Base-by-base conservation (phyloP, 345 rosid species). In the Lumnitzera littorea region DNA sequence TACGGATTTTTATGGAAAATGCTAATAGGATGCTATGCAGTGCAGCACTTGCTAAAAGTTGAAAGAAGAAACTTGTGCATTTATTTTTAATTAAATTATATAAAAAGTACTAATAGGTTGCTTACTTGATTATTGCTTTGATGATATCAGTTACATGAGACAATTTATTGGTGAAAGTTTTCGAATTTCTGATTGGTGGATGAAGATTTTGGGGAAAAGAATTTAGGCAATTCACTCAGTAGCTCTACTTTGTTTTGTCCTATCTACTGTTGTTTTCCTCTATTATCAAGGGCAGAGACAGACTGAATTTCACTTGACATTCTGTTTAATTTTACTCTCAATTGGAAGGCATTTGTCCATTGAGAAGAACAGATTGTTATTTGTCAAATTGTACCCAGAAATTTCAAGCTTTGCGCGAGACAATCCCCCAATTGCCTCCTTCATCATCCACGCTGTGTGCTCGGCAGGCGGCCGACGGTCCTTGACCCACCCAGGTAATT, bases 341-440 rank as follows among this genome's bases (percentile, higher is more conserved):
- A 60, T 68, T 71, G 70, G 67, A 77, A 94, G 99, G 99, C 84
- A 89, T 76, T 64, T 94, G 53, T 80, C 91, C 11, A 77, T 90
- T 71, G 99, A 94, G 86, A 89, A 86, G 82, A 87, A 79, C 84
- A 67, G 83, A 88, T 61, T 67, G 65, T 58, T 89, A 13, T 73
- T 63, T 62, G 81, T 94, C 67, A 87, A 83, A 70, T 76, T 94
- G 66, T 87, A 80, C 64, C 99, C 97, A 54, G 96, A 89, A 64
- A 74, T 77, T 31, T 92, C 98, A 0, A 89, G 76, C 58, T 65
- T 83, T 25, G 80, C 95, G 0, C 77, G 91, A 78, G 95, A 82
- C 0, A 84, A 77, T 62, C 96, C 98, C 51, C 98, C 98, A 0
- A 72, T 92, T 67, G 97, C 91, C 25, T 92, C 98, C 13, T 92